These are phyloP conservation scores for Taphrina communis DNA, from an alignment of 1,139 yeast genomes.

Conservation along the genomic window DNA sequence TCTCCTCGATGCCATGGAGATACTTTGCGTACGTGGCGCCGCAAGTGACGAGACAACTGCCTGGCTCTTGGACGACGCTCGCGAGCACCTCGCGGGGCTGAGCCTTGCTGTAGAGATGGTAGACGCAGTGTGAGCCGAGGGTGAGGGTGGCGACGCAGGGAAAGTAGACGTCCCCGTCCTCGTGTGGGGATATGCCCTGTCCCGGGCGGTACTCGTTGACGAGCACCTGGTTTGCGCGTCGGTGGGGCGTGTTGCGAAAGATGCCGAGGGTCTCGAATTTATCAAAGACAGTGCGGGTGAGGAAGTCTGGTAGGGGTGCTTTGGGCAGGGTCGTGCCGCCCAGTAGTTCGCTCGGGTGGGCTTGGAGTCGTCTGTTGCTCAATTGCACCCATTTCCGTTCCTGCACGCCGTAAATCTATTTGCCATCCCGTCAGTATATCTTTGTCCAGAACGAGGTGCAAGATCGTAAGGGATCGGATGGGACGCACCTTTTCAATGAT, in stretches of 20 bases:
- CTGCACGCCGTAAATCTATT: constrained; percentile 24
- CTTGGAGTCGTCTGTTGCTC: constrained; percentile 44
- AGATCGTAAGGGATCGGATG: background rate
- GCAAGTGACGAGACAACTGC: constrained; percentile 42
- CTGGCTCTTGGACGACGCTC: constrained; percentile 45
- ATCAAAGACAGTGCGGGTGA: constrained; percentile 40
- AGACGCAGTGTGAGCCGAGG: constrained; percentile 43
- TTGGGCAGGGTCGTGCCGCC: constrained; percentile 42
- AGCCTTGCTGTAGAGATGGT: constrained; percentile 41
- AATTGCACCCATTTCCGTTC: constrained; percentile 43
- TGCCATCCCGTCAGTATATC: background rate
- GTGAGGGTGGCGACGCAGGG: constrained; percentile 46
- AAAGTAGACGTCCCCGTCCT: constrained; percentile 45
- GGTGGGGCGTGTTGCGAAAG: constrained; percentile 43
- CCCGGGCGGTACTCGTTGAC: constrained; percentile 46
- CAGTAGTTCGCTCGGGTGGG: constrained; percentile 44
- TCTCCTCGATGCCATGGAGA: constrained; percentile 42
- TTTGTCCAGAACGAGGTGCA: background rate
- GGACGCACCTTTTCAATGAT: constrained; percentile 41
- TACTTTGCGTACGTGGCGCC: constrained; percentile 33
- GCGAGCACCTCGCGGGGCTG: background rate
- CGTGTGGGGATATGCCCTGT: constrained; percentile 46
- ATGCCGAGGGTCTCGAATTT: constrained; percentile 42
- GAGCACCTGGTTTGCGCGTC: constrained; percentile 44
- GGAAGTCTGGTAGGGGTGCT: constrained; percentile 43